Evolutionary conservation across 148 eudicot species (phyloP), one percentile per base, ranked within the genome.

Genomic region (Suaeda aralocaspica): DNA sequence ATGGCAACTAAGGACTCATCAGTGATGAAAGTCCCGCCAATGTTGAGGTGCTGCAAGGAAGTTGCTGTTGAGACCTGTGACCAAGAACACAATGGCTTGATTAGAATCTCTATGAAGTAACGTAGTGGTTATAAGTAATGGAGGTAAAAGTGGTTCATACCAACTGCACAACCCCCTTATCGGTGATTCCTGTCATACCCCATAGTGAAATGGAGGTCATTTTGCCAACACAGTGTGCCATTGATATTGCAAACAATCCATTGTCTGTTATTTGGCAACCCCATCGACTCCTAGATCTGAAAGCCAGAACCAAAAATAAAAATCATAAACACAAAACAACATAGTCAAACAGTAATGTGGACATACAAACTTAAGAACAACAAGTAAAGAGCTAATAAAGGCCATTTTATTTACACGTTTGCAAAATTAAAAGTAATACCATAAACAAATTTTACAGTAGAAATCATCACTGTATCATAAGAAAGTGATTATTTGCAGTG

Each of bases 281-380:
- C 99, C 97, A 91, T 21, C 96, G 77, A 79, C 97, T 91, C 85
- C 90, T 91, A 29, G 99, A 89, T 73, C 99, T 94, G 87, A 55
- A 79, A 59, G 10, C 4, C n/a, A 53, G 22, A 48, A 57, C 67
- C 53, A 53, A 52, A n/a, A n/a, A n/a, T n/a, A n/a, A n/a, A n/a
- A n/a, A n/a, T n/a, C n/a, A n/a, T n/a, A n/a, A n/a, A n/a, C n/a
- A n/a, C n/a, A n/a, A n/a, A n/a, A n/a, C n/a, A n/a, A n/a, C n/a
- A n/a, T n/a, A n/a, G n/a, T n/a, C n/a, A n/a, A n/a, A n/a, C n/a
- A n/a, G n/a, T n/a, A n/a, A n/a, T n/a, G n/a, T n/a, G n/a, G n/a
- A n/a, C n/a, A n/a, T n/a, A n/a, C n/a, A n/a, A n/a, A n/a, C n/a
- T n/a, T n/a, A n/a, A n/a, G n/a, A n/a, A n/a, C n/a, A n/a, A n/a